A percentile compares a stretch with the other conserved stretches of the same genome.
These are phyloP conservation scores for Schizosaccharomyces osmophilus DNA, from an alignment of 805 yeast genomes.

Conservation along the genomic window DNA sequence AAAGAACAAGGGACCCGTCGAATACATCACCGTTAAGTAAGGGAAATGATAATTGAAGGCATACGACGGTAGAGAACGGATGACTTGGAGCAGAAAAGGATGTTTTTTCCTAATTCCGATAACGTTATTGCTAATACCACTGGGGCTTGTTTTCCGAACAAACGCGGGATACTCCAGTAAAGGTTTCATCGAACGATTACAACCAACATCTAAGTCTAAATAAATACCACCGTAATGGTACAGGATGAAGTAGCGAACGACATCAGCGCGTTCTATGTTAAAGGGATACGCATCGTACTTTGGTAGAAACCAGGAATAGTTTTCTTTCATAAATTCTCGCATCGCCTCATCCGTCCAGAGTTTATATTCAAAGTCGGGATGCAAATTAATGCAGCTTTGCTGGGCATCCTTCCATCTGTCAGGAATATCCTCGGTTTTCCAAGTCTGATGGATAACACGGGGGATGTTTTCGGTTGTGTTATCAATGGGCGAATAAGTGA, in stretches of 20 bases:
- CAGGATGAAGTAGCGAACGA: slow-evolving; percentile 64
- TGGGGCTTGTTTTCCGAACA: slow-evolving; percentile 66
- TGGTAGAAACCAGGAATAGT: slow-evolving; percentile 65
- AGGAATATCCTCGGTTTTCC: slow-evolving; percentile 56
- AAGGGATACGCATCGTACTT: slow-evolving; percentile 58
- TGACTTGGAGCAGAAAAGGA: slow-evolving; percentile 53
- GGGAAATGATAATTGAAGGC: slow-evolving; percentile 65
- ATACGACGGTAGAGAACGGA: slow-evolving; percentile 36
- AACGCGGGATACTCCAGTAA: slow-evolving; percentile 61
- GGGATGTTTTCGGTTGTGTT: slow-evolving; percentile 35
- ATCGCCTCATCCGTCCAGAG: slow-evolving; percentile 80
- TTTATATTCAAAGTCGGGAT: slow-evolving; percentile 63
- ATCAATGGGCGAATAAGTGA: background rate
- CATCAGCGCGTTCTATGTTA: slow-evolving; percentile 77
- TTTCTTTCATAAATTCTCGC: slow-evolving; percentile 47
- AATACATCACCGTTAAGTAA: slow-evolving; percentile 73
- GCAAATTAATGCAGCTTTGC: slow-evolving; percentile 46
- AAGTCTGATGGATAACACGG: slow-evolving; percentile 80
- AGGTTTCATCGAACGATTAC: slow-evolving; percentile 57
- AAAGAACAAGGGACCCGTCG: slow-evolving; percentile 76
- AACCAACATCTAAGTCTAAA: slow-evolving; percentile 76
- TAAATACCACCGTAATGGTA: slow-evolving; percentile 74
- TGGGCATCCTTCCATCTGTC: slow-evolving; percentile 63
- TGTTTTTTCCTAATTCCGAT: slow-evolving; percentile 76
- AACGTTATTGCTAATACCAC: slow-evolving; percentile 79